Percentiles rank a stretch among this genome's conserved stretches.
Conservation (phyloP, 371 early-diverging fungal genomes). For the Mucor indicus region DNA sequence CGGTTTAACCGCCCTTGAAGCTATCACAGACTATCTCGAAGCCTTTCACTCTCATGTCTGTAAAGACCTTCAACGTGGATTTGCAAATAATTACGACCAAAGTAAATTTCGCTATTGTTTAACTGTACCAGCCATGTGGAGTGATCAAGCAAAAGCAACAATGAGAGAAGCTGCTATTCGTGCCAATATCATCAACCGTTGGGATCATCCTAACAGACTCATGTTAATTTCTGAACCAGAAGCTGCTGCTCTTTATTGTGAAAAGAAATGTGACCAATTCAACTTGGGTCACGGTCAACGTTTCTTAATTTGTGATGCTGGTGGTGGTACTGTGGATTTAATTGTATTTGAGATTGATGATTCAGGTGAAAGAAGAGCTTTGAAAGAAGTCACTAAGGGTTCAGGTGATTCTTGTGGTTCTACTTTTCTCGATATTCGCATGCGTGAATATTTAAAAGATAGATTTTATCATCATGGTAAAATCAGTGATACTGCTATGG, state of each 20-base stretch:
- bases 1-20: slow-evolving; percentile 34
- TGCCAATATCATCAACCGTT: slow-evolving; percentile 42
- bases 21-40: slow-evolving; percentile 45
- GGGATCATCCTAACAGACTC: slow-evolving; percentile 46
- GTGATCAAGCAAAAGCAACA: slow-evolving; percentile 46
- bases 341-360: slow-evolving; percentile 51
- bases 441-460: slow-evolving; percentile 47
- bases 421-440: slow-evolving; percentile 52
- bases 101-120: slow-evolving; percentile 47
- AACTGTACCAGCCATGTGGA: slow-evolving; percentile 55
- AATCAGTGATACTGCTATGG: slow-evolving; percentile 46
- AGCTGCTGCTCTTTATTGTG: slow-evolving; percentile 48
- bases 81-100: slow-evolving; percentile 43
- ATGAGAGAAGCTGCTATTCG: slow-evolving; percentile 50
- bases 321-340: slow-evolving; percentile 65
- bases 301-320: slow-evolving; percentile 67
- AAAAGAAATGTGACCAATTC: slow-evolving; percentile 47
- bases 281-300: slow-evolving; percentile 45
- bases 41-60: slow-evolving; percentile 42
- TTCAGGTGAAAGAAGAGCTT: slow-evolving; percentile 35
- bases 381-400: slow-evolving; percentile 54
- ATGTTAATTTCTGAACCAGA: slow-evolving; percentile 57
- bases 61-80: slow-evolving; percentile 45
- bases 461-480: slow-evolving; percentile 41
- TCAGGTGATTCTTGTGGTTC: slow-evolving; percentile 57